phyloP scores from a whole-genome alignment of 2,329 filamentous ascomycete genomes.

The Fusarium metavorans region DNA sequence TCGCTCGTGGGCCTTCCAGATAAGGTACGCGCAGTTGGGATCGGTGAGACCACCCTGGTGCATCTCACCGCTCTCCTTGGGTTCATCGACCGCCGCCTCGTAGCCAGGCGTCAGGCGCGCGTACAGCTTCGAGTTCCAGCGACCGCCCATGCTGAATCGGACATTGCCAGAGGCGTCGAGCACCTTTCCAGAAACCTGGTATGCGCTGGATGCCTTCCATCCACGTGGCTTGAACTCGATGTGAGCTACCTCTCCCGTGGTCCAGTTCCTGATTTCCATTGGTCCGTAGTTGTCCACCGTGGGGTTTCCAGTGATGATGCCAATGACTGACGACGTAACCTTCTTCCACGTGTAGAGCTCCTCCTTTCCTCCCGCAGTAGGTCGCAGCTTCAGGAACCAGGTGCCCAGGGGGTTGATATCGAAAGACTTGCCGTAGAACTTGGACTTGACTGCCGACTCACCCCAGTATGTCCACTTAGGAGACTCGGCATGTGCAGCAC shows the following conservation, averaged over 20 bases:
- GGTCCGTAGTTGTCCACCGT: slow-evolving; percentile 97
- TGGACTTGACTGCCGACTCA: slow-evolving; percentile 93
- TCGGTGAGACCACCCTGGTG: slow-evolving; percentile 68
- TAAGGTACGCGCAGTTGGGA: slow-evolving; percentile 83
- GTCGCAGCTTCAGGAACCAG: slow-evolving; percentile 92
- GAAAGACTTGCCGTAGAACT: slow-evolving; percentile 97
- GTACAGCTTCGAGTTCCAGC: slow-evolving; percentile 98
- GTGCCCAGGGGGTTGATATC: slow-evolving; percentile 97
- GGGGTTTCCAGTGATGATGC: slow-evolving; percentile 96
- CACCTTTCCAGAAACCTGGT: slow-evolving; percentile 88
- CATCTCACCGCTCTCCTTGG: slow-evolving; percentile 54
- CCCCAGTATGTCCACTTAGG: slow-evolving; percentile 98
- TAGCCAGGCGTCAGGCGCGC: slow-evolving; percentile 92
- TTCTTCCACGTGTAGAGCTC: slow-evolving; percentile 99
- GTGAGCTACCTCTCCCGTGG: slow-evolving; percentile 88
- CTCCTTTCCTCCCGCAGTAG: slow-evolving; percentile 78
- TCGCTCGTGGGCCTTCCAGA: slow-evolving; percentile 90
- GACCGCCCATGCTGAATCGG: slow-evolving; percentile 88
- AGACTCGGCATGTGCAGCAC: slow-evolving; percentile 92
- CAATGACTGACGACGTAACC: slow-evolving; percentile 95
- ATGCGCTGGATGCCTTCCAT: slow-evolving; percentile 94
- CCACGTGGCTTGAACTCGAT: slow-evolving; percentile 95
- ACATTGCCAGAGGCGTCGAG: slow-evolving; percentile 83
- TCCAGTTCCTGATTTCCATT: slow-evolving; percentile 99
- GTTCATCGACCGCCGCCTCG: slow-evolving; percentile 77